Conservation (phyloP, 2,329 filamentous ascomycete genomes). For the Claviceps pazoutovae region DNA sequence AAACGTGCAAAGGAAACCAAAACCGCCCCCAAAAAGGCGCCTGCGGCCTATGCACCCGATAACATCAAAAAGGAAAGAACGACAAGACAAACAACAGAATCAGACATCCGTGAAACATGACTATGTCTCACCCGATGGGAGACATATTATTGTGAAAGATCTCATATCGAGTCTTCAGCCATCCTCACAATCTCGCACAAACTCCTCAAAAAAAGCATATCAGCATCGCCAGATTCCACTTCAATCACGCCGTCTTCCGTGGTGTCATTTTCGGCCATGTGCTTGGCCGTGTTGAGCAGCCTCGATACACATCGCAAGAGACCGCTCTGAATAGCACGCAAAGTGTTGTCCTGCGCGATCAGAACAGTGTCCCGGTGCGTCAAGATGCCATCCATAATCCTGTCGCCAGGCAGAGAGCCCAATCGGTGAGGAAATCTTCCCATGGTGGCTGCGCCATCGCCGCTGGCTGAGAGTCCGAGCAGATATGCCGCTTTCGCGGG, state of each 20-base stretch:
- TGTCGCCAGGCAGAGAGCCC: slow-evolving; percentile 13
- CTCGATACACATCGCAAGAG: slow-evolving; percentile 36
- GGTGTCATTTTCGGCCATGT: slow-evolving; percentile 18
- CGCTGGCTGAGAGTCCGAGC: slow-evolving; percentile 28
- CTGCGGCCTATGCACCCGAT: background rate
- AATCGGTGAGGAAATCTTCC: slow-evolving; percentile 14
- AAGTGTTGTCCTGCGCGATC: slow-evolving; percentile 18
- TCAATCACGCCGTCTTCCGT: slow-evolving; percentile 18
- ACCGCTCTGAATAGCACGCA: slow-evolving; percentile 33
- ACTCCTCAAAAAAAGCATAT: slow-evolving; percentile 25
- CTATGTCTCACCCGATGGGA: background rate
- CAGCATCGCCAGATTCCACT: slow-evolving; percentile 17
- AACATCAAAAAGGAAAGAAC: background rate
- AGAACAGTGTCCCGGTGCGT: slow-evolving; percentile 8
- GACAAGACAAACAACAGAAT: too few relatives aligned
- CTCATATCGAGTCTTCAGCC: slow-evolving; percentile 16
- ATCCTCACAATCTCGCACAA: slow-evolving; percentile 29
- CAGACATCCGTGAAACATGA: background rate
- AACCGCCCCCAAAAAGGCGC: background rate
- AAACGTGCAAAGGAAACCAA: too few relatives aligned
- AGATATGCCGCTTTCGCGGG: slow-evolving; percentile 39
- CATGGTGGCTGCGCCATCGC: slow-evolving; percentile 10
- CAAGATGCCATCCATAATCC: slow-evolving; percentile 15
- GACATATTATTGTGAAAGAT: background rate
- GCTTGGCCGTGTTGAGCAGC: slow-evolving; percentile 34